Evolutionary conservation across 305 asterid species (phyloP), one percentile per base, ranked within the genome.

Genomic region (Andrographis paniculata): DNA sequence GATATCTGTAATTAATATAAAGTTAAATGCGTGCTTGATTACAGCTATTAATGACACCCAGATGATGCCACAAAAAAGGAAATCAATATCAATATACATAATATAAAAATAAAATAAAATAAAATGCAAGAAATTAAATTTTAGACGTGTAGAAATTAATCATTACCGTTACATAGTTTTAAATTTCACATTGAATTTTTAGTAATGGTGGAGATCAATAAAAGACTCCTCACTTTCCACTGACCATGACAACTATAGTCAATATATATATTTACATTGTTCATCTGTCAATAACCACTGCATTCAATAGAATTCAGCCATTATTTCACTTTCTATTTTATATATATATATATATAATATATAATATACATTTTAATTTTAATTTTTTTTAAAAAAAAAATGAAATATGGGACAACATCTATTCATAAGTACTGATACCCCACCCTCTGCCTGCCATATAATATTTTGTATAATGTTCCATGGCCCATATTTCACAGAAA

Each of bases 201-300:
- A 2, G 12, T 33, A 6, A 33, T 20, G 2, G 19, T 20, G 17
- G 42, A 17, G 38, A 24, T 36, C 42, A 62, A 53, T 19, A 36
- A 17, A 61, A 53, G 64, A 51, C 50, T 59, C 56, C 30, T 8
- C 8, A 55, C 65, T 23, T 61, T 50, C 64, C 50, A 52, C 56
- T 72, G 77, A 65, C 21, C 64, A 64, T 58, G 68, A 52, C 53
- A 33, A 55, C 56, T 54, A 48, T 56, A 61, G 33, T 17, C 67
- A 62, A 50, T 56, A 62, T 40, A 51, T 31, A 58, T 56, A 70
- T 73, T 72, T 73, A 71, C 18, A 3, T 66, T 66, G 51, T 61
- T 57, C 75, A 75, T 66, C 79, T 71, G 75, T 70, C 78, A 47
- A 64, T 62, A 69, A 69, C 79, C 52, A 65, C 79, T 65, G 75